Base-by-base conservation (phyloP, 2,329 filamentous ascomycete species). In the Bipolaris gigantea region DNA sequence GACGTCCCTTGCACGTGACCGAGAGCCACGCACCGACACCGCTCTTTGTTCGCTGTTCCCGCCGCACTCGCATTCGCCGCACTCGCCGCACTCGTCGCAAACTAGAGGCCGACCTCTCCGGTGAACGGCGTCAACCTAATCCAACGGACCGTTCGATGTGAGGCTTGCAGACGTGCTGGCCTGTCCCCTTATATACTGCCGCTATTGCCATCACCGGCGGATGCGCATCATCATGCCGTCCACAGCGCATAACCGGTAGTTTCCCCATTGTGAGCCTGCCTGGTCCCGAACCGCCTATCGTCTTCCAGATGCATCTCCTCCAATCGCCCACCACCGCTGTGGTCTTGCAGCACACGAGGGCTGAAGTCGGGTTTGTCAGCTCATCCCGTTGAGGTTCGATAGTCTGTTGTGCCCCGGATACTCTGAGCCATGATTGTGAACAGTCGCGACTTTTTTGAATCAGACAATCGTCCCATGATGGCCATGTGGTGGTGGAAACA, bases 351-450 rank as follows among this genome's bases (percentile, higher is more conserved):
- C 39, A 36, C 46, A 47, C 39, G 50, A 53, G 53, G 38, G 21
- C 30, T 45, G 19, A 48, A 50, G 58, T 59, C 60, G 58, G 47
- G 60, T 63, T 62, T 58, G 59, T 64, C 62, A 64, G 63, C 61
- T 50, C 50, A 41, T 25, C 21, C 16, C 33, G 48, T 21, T 48
- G 30, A 41, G 32, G 49, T 47, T 35, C 51, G 42, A 30, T 41
- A 39, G 35, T 35, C 43, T 34, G 40, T 36, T 50, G 40, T 21
- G 18, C 42, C 36, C 47, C 36, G 11, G 49, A 43, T 21, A 15
- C 42, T 41, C 46, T 30, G 11, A 38, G 19, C 23, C 25, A 46
- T 44, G 40, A 27, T 19, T 33, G 30, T 40, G 15, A 25, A n/a
- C 23, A 47, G 18, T 32, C 35, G 42, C 32, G 27, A 38, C 15